Conservation (phyloP, 768 basidiomycete genomes). For the Mycena amicta region DNA sequence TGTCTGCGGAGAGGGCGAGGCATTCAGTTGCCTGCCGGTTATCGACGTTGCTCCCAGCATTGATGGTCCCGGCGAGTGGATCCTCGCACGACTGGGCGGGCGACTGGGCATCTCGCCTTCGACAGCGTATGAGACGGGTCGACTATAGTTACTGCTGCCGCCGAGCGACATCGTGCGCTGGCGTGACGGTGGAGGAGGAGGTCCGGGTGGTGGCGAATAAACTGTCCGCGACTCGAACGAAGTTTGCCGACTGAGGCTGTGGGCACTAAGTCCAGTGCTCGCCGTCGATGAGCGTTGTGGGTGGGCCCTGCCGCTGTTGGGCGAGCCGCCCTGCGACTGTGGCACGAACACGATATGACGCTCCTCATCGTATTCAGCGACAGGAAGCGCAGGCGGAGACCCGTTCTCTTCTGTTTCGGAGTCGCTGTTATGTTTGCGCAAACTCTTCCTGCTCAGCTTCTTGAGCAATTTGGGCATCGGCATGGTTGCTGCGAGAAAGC, state of each 20-base stretch:
- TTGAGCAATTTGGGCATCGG: conserved; percentile 16
- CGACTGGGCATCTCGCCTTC: conserved; percentile 6
- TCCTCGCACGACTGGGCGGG: conserved; percentile 1
- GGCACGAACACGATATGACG: neutral
- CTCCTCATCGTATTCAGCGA: conserved; percentile 6
- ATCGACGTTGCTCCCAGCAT: conserved; percentile 3
- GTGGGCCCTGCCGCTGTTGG: neutral
- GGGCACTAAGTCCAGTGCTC: neutral
- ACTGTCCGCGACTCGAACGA: conserved; percentile 1
- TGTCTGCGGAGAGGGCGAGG: conserved; percentile 1
- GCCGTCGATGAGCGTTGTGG: neutral
- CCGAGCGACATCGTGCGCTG: conserved; percentile 9
- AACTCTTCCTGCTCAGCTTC: conserved; percentile 15
- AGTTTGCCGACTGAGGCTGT: neutral
- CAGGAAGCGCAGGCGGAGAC: conserved; percentile 1
- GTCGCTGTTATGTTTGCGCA: conserved; percentile 14
- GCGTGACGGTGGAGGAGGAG: conserved; percentile 10
- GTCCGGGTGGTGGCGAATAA: conserved; percentile 3
- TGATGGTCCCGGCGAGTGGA: conserved; percentile 9
- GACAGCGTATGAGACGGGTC: neutral
- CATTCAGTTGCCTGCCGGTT: neutral
- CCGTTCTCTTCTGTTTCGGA: conserved; percentile 8
- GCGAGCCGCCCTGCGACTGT: neutral
- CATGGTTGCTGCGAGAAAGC: conserved; percentile 20
- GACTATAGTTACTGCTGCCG: neutral